Evolutionary conservation across 1,284 basidiomycete species (phyloP).

Genomic region (Microbotryomycetes sp.): DNA sequence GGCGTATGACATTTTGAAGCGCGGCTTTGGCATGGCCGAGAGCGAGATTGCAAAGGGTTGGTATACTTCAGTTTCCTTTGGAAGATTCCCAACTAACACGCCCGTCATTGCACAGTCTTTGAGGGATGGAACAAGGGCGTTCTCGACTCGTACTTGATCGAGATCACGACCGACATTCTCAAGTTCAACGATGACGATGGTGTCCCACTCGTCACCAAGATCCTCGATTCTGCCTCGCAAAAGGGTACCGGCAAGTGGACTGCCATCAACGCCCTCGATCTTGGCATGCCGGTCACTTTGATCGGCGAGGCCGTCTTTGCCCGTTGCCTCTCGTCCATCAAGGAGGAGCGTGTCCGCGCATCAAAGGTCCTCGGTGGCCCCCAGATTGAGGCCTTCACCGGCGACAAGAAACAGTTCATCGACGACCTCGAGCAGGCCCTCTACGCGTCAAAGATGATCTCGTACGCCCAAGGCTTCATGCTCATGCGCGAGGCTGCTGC

Average conservation of each 20-base stretch:
- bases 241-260: slow-evolving; percentile 99
- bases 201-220: slow-evolving; percentile 80
- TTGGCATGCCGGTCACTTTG: slow-evolving; percentile 82
- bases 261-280: slow-evolving; percentile 93
- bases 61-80: slow-evolving; percentile 69
- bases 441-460: slow-evolving; percentile 98
- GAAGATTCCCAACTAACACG: slow-evolving; percentile 42
- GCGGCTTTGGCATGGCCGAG: slow-evolving; percentile 77
- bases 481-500: slow-evolving; percentile 97
- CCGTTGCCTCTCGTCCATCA: slow-evolving; percentile 91
- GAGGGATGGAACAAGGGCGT: slow-evolving; percentile 91
- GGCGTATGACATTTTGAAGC: slow-evolving; percentile 96
- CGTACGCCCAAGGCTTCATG: slow-evolving; percentile 99
- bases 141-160: slow-evolving; percentile 97
- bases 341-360: slow-evolving; percentile 91
- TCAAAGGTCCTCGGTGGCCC: slow-evolving; percentile 86
- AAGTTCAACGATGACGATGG: slow-evolving; percentile 96
- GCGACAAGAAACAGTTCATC: slow-evolving; percentile 98
- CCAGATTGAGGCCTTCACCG: slow-evolving; percentile 84
- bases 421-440: slow-evolving; percentile 98
- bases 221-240: slow-evolving; percentile 92
- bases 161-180: slow-evolving; percentile 93
- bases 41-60: slow-evolving; percentile 67
- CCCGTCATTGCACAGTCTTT: slow-evolving; percentile 39
- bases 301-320: slow-evolving; percentile 99